Evolutionary conservation across 1,139 yeast species (phyloP).

Genomic region (Candida sp.): DNA sequence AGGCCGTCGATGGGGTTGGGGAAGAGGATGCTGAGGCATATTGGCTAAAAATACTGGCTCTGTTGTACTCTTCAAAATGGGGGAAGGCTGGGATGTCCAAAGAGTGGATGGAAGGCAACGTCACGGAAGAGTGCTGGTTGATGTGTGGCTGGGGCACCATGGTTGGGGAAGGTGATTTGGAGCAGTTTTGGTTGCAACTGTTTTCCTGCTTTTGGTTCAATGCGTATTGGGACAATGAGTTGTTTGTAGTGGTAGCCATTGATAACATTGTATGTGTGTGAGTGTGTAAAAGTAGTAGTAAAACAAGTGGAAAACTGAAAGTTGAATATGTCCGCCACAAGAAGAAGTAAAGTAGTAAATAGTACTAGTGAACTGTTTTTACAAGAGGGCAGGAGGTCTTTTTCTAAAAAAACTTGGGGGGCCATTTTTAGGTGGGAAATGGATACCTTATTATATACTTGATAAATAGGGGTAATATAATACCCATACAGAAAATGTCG

Average conservation of each 20-base stretch:
- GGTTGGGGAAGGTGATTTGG: conserved; percentile 5
- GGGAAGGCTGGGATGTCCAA: conserved; percentile 18
- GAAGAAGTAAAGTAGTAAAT: background rate
- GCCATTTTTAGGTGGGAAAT: background rate
- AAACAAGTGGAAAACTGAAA: background rate
- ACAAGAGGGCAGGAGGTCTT: background rate
- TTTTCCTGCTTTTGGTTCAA: conserved; percentile 9
- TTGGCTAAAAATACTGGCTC: background rate
- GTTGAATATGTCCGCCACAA: too few species aligned
- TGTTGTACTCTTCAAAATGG: conserved; percentile 8
- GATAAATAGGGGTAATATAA: conserved; percentile 2
- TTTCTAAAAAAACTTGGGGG: background rate
- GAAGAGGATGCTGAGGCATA: conserved; percentile 1
- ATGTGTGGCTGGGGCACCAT: conserved; percentile 6
- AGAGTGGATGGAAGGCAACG: conserved; percentile 21
- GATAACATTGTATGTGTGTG: background rate
- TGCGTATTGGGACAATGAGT: conserved; percentile 11
- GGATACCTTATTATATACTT: background rate
- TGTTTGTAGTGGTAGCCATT: conserved; percentile 1
- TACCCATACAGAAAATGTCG: background rate
- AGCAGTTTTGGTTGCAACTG: conserved; percentile 7
- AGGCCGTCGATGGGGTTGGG: conserved; percentile 7
- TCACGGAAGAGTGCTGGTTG: conserved; percentile 8
- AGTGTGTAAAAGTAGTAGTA: background rate
- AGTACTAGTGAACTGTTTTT: background rate